phyloP scores from a whole-genome alignment of 169 alveolate species.

The Cryptosporidium tyzzeri region DNA sequence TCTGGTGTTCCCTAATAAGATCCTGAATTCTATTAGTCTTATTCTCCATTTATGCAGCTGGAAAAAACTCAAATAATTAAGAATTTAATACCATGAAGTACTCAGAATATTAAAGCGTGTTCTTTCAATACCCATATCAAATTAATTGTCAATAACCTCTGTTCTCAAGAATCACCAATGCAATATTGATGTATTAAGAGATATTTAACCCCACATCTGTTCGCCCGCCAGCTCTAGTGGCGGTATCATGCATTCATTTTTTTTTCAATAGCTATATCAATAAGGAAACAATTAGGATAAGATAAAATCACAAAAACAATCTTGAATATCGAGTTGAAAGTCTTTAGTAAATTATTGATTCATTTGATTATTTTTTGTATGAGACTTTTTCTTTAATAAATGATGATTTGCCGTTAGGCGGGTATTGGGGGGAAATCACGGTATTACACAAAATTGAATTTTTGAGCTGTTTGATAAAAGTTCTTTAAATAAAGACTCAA shows the following conservation, averaged over 20 bases:
- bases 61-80: neutral
- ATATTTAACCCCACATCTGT: neutral
- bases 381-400: neutral
- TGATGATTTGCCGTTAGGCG: neutral
- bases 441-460: neutral
- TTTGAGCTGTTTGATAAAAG: neutral
- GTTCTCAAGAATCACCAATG: neutral
- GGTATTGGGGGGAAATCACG: neutral
- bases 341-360: neutral
- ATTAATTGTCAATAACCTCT: neutral
- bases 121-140: neutral
- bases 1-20: conserved; percentile 51
- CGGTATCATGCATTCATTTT: neutral
- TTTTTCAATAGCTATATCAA: neutral
- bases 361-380: neutral
- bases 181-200: neutral
- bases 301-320: neutral
- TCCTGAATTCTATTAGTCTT: conserved; percentile 53
- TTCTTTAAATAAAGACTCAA: neutral
- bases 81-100: neutral
- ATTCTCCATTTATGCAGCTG: conserved; percentile 11
- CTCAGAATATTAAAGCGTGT: neutral
- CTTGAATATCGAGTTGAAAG: neutral
- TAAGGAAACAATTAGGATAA: neutral
- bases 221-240: neutral